Percentiles rank a stretch among this genome's conserved stretches.
Evolutionary conservation across 1,139 yeast genomes (phyloP).

Genomic region (Entelexis sorbosivorans): DNA sequence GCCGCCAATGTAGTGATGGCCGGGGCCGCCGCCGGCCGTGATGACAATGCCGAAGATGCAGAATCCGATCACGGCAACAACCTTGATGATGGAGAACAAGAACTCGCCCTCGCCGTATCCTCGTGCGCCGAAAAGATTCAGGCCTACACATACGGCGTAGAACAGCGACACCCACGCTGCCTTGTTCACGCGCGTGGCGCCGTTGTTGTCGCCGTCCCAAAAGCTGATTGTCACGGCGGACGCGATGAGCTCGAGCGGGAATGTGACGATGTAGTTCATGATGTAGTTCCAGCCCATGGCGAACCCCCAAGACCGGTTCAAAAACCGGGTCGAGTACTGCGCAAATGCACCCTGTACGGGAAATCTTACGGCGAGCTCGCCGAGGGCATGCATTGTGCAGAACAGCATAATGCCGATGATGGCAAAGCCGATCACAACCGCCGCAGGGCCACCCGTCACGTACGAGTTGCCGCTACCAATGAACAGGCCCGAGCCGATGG

Average conservation of each 20-base stretch:
- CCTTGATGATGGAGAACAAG: slow-evolving; percentile 46
- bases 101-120: slow-evolving; percentile 72
- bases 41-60: slow-evolving; percentile 50
- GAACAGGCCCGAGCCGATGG: slow-evolving; percentile 69
- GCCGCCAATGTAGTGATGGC: slow-evolving; percentile 43
- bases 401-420: slow-evolving; percentile 61
- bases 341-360: slow-evolving; percentile 75
- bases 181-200: slow-evolving; percentile 41
- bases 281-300: slow-evolving; percentile 71
- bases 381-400: slow-evolving; percentile 71
- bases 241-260: slow-evolving; percentile 72
- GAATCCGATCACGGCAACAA: slow-evolving; percentile 53
- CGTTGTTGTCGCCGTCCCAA: slow-evolving; percentile 41
- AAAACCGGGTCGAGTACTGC: slow-evolving; percentile 55
- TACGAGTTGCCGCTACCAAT: slow-evolving; percentile 67
- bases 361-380: slow-evolving; percentile 73
- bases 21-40: slow-evolving; percentile 45
- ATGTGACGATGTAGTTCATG: slow-evolving; percentile 64
- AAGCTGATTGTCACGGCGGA: slow-evolving; percentile 60
- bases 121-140: slow-evolving; percentile 58
- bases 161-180: slow-evolving; percentile 61
- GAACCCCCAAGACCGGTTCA: slow-evolving; percentile 71
- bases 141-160: slow-evolving; percentile 45
- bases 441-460: slow-evolving; percentile 69
- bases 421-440: slow-evolving; percentile 56